These are phyloP conservation scores for Termitomyces sp. DNA, from an alignment of 1,284 basidiomycete genomes.

Conservation along the genomic window DNA sequence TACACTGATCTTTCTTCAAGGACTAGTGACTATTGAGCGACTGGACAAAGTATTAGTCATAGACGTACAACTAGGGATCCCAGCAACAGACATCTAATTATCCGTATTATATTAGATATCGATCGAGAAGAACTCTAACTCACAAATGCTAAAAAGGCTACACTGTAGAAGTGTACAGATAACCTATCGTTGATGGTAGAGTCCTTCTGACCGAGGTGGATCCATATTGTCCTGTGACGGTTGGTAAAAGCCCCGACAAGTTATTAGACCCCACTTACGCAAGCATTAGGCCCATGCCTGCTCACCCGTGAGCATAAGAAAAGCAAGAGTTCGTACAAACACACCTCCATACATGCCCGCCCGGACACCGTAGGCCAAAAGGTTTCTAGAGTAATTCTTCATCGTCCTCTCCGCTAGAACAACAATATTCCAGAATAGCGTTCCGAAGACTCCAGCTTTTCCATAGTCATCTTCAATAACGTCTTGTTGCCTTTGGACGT, in stretches of 20 bases:
- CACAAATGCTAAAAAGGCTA: conserved; percentile 59
- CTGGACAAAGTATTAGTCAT: not conserved
- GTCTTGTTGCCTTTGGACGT: not conserved
- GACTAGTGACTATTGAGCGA: conserved; percentile 20
- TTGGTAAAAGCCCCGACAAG: not conserved
- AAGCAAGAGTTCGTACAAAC: conserved; percentile 15
- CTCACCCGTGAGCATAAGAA: conserved; percentile 5
- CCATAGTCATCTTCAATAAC: conserved; percentile 17
- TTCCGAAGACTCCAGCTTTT: conserved; percentile 23
- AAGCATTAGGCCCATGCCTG: conserved; percentile 49
- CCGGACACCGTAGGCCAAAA: conserved; percentile 60
- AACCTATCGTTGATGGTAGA: conserved; percentile 38
- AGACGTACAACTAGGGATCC: conserved; percentile 39
- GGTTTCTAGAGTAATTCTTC: conserved; percentile 38
- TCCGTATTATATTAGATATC: not conserved
- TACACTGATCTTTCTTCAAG: conserved; percentile 32
- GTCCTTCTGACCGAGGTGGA: conserved; percentile 37
- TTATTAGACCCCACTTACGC: conserved; percentile 28
- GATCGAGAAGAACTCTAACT: conserved; percentile 12
- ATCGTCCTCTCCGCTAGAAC: conserved; percentile 32
- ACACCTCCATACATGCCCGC: conserved; percentile 51
- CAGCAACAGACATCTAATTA: conserved; percentile 42
- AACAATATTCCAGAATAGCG: conserved; percentile 31
- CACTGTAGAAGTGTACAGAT: conserved; percentile 46
- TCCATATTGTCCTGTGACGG: conserved; percentile 45